Evolutionary conservation across 257 asterid species (phyloP).

Genomic region (Fraxinus pennsylvanica): DNA sequence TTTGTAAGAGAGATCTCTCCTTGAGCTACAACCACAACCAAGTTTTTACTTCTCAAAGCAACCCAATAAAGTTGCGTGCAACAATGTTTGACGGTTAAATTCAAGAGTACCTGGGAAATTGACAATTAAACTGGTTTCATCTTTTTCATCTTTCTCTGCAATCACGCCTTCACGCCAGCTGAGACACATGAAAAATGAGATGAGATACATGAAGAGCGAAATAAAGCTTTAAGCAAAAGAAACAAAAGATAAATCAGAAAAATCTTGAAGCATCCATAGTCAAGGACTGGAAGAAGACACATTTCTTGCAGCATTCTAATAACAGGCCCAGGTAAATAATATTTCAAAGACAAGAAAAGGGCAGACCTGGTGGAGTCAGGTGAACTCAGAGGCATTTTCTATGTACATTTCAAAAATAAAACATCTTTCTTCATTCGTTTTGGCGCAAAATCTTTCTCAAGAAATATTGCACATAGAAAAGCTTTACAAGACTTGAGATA

Average conservation of each 20-base stretch:
- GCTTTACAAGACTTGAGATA: background rate
- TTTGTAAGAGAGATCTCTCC: conserved; percentile 61
- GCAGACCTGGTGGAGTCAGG: background rate
- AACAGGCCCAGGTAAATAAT: background rate
- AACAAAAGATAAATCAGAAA: background rate
- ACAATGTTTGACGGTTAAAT: background rate
- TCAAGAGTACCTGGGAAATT: conserved; percentile 71
- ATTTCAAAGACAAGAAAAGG: background rate
- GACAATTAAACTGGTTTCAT: conserved; percentile 57
- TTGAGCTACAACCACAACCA: conserved; percentile 46
- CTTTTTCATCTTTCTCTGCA: conserved; percentile 67
- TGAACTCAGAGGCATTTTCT: background rate
- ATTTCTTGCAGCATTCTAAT: background rate
- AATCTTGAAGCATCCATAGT: background rate
- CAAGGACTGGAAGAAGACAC: background rate
- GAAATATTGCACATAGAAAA: background rate
- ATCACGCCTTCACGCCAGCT: conserved; percentile 97
- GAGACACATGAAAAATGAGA: conserved; percentile 22
- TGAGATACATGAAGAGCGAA: background rate
- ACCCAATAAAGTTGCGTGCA: conserved; percentile 1
- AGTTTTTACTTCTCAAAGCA: conserved; percentile 11
- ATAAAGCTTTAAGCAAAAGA: background rate
- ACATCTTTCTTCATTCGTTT: background rate
- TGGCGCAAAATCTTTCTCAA: background rate
- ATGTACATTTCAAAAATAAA: background rate